Conservation (phyloP, 805 yeast genomes). For the Starmerella riodocensis region DNA sequence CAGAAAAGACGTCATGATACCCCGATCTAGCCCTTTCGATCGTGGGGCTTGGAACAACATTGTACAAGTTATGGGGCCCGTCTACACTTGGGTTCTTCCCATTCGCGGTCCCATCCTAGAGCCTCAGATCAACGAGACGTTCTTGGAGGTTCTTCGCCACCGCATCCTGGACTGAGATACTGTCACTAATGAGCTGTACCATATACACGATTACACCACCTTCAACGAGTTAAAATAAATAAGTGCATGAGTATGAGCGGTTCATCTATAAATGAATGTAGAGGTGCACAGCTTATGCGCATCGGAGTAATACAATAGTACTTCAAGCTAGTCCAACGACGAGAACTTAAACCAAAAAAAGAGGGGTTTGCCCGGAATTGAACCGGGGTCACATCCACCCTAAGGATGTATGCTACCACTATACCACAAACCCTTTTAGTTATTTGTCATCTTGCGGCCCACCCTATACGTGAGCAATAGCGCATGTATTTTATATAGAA, state of each 20-base stretch:
- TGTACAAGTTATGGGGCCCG: conserved; percentile 25
- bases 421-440: conserved; percentile 21
- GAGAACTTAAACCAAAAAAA: conserved; percentile 1
- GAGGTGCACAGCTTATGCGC: too few relatives aligned
- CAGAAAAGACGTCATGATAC: conserved; percentile 25
- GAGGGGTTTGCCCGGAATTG: conserved; percentile 22
- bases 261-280: too few relatives aligned
- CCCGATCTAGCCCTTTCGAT: conserved; percentile 22
- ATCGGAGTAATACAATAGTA: too few relatives aligned
- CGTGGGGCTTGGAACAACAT: conserved; percentile 23
- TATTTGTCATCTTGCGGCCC: too few relatives aligned
- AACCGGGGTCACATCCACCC: conserved; percentile 23
- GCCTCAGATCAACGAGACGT: conserved; percentile 5
- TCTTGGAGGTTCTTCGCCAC: conserved; percentile 4
- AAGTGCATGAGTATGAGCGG: too few relatives aligned
- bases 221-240: too few relatives aligned
- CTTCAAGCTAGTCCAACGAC: background rate
- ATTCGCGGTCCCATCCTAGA: conserved; percentile 11
- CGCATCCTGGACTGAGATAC: conserved; percentile 3
- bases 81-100: conserved; percentile 24
- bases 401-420: conserved; percentile 22
- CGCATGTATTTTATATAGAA: background rate
- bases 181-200: too few relatives aligned
- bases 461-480: too few relatives aligned
- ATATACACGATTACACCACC: too few relatives aligned